Conservation (phyloP, 2,329 filamentous ascomycete genomes). For the Verticillium zaregamsianum region DNA sequence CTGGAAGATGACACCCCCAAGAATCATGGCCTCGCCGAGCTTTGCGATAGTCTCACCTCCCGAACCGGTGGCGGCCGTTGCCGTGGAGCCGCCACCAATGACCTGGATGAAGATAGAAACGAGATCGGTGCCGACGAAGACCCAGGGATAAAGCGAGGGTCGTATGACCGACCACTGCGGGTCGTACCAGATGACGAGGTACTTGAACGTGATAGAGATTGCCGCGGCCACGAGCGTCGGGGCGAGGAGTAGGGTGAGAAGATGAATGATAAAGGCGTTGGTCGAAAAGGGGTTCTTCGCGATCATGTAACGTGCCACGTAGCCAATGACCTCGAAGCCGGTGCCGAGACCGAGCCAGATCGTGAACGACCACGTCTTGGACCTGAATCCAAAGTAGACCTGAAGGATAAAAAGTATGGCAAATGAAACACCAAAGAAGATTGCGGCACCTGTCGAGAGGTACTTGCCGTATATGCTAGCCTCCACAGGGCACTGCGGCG, state of each 20-base stretch:
- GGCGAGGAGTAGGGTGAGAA: constrained; percentile 34
- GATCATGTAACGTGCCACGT: background rate
- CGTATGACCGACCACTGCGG: constrained; percentile 31
- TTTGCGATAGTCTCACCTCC: constrained; percentile 5
- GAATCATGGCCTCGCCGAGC: constrained; percentile 13
- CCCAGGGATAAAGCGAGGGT: constrained; percentile 40
- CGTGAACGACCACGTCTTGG: constrained; percentile 1
- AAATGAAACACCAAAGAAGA: background rate
- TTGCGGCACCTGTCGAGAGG: background rate
- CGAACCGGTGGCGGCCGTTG: constrained; percentile 3
- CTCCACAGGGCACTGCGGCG: background rate
- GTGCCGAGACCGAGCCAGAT: constrained; percentile 2
- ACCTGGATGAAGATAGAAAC: constrained; percentile 27
- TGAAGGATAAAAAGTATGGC: background rate
- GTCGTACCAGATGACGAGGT: constrained; percentile 38
- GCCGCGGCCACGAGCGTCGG: constrained; percentile 40
- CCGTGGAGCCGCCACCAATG: constrained; percentile 12
- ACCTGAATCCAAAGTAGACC: background rate
- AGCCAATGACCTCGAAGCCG: background rate
- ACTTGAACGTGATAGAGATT: constrained; percentile 42
- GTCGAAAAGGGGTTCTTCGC: constrained; percentile 33
- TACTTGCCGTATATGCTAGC: background rate
- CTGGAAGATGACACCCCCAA: constrained; percentile 20
- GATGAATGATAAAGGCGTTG: constrained; percentile 34
- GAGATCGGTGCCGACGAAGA: constrained; percentile 46